Conservation (phyloP, 2,329 filamentous ascomycete species). For the Aspergillus fumigatiaffinis region DNA sequence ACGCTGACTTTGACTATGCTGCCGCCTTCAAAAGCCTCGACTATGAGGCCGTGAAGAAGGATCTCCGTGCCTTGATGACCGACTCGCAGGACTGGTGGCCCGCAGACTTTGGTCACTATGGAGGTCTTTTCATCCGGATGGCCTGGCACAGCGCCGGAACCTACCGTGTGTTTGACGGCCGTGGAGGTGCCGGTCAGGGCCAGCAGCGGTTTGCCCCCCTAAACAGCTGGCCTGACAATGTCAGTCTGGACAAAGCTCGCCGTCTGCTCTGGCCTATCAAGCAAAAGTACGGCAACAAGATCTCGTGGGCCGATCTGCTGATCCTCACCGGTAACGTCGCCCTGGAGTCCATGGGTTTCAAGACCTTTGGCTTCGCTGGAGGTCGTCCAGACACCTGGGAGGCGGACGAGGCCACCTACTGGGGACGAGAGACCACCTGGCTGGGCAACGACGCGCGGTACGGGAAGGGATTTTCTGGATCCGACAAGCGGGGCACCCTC, state of each 20-base stretch:
- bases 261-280: constrained; percentile 77
- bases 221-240: constrained; percentile 80
- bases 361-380: constrained; percentile 69
- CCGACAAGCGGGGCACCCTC: constrained; percentile 27
- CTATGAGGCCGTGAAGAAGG: constrained; percentile 69
- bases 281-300: constrained; percentile 79
- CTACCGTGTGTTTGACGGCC: constrained; percentile 70
- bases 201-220: constrained; percentile 78
- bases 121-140: constrained; percentile 75
- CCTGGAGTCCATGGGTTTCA: constrained; percentile 71
- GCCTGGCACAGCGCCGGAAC: constrained; percentile 78
- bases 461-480: constrained; percentile 22
- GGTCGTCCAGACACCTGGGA: constrained; percentile 71
- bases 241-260: constrained; percentile 73
- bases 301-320: constrained; percentile 73
- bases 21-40: constrained; percentile 69
- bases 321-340: constrained; percentile 72
- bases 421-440: constrained; percentile 72
- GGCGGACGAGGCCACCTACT: constrained; percentile 72
- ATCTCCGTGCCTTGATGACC: constrained; percentile 67
- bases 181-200: constrained; percentile 68
- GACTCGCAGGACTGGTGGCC: constrained; percentile 80
- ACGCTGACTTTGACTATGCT: constrained; percentile 66
- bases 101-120: constrained; percentile 77
- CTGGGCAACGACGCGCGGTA: constrained; percentile 72